Conservation (phyloP, 108 stramenopile genomes). For the Cyclotella choctawhatcheeana region DNA sequence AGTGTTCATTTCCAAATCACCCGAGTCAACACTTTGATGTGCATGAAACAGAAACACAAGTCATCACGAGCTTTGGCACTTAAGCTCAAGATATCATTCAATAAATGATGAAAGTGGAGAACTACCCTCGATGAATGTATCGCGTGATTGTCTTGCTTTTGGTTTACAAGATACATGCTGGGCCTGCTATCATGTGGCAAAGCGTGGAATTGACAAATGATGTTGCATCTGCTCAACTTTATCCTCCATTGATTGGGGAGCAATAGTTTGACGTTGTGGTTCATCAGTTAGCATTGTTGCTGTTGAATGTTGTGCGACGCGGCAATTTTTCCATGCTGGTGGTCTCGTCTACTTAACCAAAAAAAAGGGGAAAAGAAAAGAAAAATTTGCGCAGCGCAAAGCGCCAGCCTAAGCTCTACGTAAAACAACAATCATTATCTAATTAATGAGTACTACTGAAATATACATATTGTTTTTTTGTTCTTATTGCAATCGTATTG, state of each 20-base stretch:
- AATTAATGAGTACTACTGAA: too few species aligned
- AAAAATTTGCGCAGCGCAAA: too few species aligned
- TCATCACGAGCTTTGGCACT: constrained; percentile 43
- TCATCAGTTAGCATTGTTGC: neutral
- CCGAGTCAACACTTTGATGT: neutral
- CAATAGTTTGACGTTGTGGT: too few species aligned
- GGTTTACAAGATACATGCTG: neutral
- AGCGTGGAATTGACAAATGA: constrained; percentile 36
- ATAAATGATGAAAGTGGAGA: constrained; percentile 25
- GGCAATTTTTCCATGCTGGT: neutral
- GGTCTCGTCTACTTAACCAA: too few species aligned
- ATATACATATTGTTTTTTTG: too few species aligned
- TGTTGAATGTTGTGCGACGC: neutral
- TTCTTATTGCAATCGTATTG: too few species aligned
- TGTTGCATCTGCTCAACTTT: constrained; percentile 21
- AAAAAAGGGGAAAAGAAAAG: too few species aligned
- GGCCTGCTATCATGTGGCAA: constrained; percentile 24
- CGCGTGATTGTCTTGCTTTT: neutral
- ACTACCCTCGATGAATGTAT: constrained; percentile 28
- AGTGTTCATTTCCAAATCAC: neutral
- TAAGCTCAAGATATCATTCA: constrained; percentile 30
- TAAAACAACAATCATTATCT: too few species aligned
- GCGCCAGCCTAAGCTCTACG: too few species aligned
- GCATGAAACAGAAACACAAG: constrained; percentile 34
- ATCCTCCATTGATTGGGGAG: constrained; percentile 1